Conservation (phyloP, 805 yeast species). For the Saccharomyces paradoxus region DNA sequence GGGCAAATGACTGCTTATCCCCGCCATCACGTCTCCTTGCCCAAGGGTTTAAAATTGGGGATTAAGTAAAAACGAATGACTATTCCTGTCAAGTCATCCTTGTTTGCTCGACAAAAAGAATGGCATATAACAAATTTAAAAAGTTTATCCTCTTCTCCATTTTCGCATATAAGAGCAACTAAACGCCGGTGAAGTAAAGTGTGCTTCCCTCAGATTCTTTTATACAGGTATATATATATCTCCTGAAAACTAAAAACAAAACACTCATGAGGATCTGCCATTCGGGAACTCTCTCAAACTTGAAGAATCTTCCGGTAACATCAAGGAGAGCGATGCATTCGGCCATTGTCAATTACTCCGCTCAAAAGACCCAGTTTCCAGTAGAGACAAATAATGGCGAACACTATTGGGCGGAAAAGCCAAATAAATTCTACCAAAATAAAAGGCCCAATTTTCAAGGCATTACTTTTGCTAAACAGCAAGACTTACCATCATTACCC, state of each 20-base stretch:
- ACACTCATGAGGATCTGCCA: not conserved
- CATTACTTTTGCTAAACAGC: constrained; percentile 63
- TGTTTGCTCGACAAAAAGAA: not conserved
- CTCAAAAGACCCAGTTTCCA: constrained; percentile 5
- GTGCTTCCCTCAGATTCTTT: not conserved
- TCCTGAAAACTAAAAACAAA: not conserved
- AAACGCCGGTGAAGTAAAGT: not conserved
- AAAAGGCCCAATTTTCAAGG: constrained; percentile 39
- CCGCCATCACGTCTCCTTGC: not conserved
- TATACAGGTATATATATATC: not conserved
- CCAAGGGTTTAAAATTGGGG: not conserved
- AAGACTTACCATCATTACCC: constrained; percentile 71
- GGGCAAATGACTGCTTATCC: not conserved
- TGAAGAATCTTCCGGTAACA: not conserved
- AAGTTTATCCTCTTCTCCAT: not conserved
- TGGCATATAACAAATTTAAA: not conserved
- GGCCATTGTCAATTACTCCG: not conserved
- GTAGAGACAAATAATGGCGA: constrained; percentile 25
- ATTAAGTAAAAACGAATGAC: not conserved
- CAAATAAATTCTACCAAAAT: constrained; percentile 17
- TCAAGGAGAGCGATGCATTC: not conserved
- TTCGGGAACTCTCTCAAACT: not conserved
- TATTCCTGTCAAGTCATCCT: not conserved
- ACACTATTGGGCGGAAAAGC: constrained; percentile 17
- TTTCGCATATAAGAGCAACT: not conserved